Percentiles rank a stretch among this genome's conserved stretches.
phyloP scores from a whole-genome alignment of 2,329 filamentous ascomycete species.

The Epicoccum nigrum region DNA sequence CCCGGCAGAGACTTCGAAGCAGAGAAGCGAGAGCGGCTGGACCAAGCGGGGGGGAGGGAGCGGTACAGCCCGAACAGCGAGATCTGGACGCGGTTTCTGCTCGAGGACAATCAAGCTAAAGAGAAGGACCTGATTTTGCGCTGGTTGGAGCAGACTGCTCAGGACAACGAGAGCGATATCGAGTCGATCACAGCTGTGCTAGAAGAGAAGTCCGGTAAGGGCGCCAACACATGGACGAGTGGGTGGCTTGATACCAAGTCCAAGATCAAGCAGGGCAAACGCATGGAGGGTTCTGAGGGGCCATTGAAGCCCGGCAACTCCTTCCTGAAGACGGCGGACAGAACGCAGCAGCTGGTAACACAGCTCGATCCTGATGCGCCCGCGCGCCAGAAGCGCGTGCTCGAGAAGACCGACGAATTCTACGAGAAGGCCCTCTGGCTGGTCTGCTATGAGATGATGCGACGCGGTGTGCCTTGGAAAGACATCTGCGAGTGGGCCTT shows the following conservation, averaged over 20 bases:
- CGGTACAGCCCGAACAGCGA: constrained; percentile 66
- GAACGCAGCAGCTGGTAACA: constrained; percentile 72
- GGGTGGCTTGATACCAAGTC: constrained; percentile 93
- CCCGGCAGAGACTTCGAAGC: constrained; percentile 40
- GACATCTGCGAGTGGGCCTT: constrained; percentile 85
- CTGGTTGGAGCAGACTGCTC: constrained; percentile 83
- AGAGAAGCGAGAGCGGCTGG: constrained; percentile 42
- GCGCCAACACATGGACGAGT: constrained; percentile 71
- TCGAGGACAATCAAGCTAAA: constrained; percentile 72
- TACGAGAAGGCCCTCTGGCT: constrained; percentile 92
- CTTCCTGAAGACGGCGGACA: constrained; percentile 49
- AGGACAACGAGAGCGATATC: constrained; percentile 70
- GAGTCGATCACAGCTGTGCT: constrained; percentile 74
- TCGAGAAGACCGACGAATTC: constrained; percentile 83
- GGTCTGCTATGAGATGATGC: constrained; percentile 90
- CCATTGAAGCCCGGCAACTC: constrained; percentile 51
- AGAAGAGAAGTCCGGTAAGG: constrained; percentile 74
- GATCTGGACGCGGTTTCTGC: constrained; percentile 75
- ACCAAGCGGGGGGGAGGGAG: constrained; percentile 39
- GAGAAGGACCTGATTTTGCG: constrained; percentile 82
- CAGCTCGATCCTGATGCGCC: constrained; percentile 91
- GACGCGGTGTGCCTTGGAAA: constrained; percentile 76
- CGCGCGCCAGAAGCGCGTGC: constrained; percentile 75
- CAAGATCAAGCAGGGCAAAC: constrained; percentile 88
- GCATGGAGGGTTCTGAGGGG: constrained; percentile 60